Base-by-base conservation (phyloP, 108 stramenopile genomes). In the Mediolabrus comicus region DNA sequence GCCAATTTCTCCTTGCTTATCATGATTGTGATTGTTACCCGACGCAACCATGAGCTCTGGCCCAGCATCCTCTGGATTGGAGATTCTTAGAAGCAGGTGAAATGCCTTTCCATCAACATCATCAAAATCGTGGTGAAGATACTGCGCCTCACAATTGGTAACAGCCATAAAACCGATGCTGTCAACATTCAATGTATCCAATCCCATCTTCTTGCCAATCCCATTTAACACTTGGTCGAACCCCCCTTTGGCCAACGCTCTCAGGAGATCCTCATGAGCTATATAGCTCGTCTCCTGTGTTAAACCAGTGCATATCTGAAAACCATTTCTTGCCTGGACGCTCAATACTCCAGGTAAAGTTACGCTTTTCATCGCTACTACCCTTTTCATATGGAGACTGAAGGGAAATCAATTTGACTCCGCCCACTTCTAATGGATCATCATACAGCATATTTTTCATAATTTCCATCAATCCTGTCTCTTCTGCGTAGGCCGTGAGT, bases 261-360 rank as follows among this genome's bases (percentile, higher is more conserved):
- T 39, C 25, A 80, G 52, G 51, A 55, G 66, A 30, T 68, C 58
- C 19, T 52, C 32, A 27, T 76, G 78, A 11, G 84, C 33, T 33
- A 33, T 5, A 28, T 19, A 0, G 38, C 32, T 77, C 81, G 67
- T 87, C 81, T 1, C 61, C 72, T 4, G 84, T 74, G 35, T 68
- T 65, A 25, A 87, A 76, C 81, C 84, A 90, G 58, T 90, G 89
- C 78, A 87, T 82, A 52, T 91, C 85, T 17, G 83, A 84, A 26
- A 63, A 64, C 86, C 86, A 91, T 58, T 86, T 65, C 38, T 75
- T 80, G 19, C 53, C 72, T 0, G 79, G 79, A 27, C 79, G 67
- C 58, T 80, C 74, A 10, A 80, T 67, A 26, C 74, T 75, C 79
- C 79, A 80, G 5, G 72, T 79, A 35, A 79, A 68, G 66, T 79